Evolutionary conservation across 495 filamentous ascomycete species (phyloP).

Genomic region (Lichenothelia convexa): DNA sequence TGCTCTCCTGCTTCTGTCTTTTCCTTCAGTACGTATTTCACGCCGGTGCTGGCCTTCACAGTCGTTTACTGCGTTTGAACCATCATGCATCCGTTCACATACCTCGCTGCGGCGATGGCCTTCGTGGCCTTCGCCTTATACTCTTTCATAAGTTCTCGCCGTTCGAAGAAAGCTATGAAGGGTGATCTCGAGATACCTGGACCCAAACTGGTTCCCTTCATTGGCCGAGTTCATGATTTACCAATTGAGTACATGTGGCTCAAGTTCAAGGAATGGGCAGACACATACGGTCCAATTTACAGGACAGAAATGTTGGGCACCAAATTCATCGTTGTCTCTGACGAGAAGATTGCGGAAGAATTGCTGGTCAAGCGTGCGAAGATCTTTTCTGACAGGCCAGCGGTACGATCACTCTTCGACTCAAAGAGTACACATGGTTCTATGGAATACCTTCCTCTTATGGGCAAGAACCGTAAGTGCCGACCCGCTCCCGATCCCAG

Average conservation of each 20-base stretch:
- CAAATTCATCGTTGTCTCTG: constrained; percentile 34
- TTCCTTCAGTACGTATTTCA: background rate
- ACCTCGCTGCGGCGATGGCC: constrained; percentile 8
- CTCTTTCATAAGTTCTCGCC: constrained; percentile 8
- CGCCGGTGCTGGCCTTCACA: background rate
- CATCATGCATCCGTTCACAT: constrained; percentile 12
- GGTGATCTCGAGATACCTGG: constrained; percentile 8
- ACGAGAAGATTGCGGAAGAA: constrained; percentile 36
- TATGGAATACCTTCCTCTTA: constrained; percentile 21
- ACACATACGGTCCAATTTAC: constrained; percentile 36
- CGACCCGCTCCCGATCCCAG: background rate
- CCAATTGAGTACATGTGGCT: background rate
- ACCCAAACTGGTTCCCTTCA: constrained; percentile 7
- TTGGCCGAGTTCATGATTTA: constrained; percentile 6
- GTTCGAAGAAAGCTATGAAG: constrained; percentile 13
- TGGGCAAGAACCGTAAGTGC: constrained; percentile 20
- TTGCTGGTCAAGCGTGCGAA: constrained; percentile 11
- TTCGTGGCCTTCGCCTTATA: constrained; percentile 11
- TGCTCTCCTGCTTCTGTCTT: background rate
- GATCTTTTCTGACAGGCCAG: constrained; percentile 8
- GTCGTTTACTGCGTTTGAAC: background rate
- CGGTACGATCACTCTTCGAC: constrained; percentile 19
- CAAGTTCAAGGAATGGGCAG: constrained; percentile 39
- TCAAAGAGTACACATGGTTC: constrained; percentile 16
- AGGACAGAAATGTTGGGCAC: constrained; percentile 29